phyloP scores from a whole-genome alignment of 371 early-diverging fungal species.

The Mortierella polycephala region DNA sequence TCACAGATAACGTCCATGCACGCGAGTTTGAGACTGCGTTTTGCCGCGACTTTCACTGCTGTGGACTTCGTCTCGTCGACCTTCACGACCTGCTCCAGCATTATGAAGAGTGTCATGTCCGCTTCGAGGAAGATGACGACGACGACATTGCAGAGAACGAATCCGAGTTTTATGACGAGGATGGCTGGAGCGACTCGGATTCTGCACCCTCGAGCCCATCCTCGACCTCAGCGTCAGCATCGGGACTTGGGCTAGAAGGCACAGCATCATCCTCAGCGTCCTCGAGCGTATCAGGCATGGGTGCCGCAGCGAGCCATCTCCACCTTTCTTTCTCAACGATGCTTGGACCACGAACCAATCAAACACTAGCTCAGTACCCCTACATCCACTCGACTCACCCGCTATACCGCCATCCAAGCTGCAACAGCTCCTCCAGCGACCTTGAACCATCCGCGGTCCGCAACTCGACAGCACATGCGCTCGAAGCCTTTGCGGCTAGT shows the following conservation, averaged over 20 bases:
- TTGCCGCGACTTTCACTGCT: slow-evolving; percentile 92
- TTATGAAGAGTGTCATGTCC: slow-evolving; percentile 92
- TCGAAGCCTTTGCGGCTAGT: slow-evolving; percentile 11
- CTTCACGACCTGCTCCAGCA: slow-evolving; percentile 91
- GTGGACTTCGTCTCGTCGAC: slow-evolving; percentile 81
- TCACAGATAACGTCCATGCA: slow-evolving; percentile 18
- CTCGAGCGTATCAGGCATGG: slow-evolving; percentile 72
- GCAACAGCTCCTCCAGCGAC: slow-evolving; percentile 7
- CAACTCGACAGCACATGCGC: slow-evolving; percentile 9
- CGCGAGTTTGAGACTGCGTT: slow-evolving; percentile 85
- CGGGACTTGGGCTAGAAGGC: slow-evolving; percentile 23
- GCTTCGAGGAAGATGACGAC: slow-evolving; percentile 79
- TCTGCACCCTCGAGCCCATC: slow-evolving; percentile 29
- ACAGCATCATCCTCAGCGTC: neutral
- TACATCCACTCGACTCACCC: slow-evolving; percentile 24
- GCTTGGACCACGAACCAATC: slow-evolving; percentile 5
- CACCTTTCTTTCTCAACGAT: slow-evolving; percentile 78
- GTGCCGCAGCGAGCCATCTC: slow-evolving; percentile 85
- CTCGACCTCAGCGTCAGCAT: slow-evolving; percentile 15
- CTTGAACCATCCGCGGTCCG: slow-evolving; percentile 1
- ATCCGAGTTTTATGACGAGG: slow-evolving; percentile 69
- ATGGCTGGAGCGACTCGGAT: slow-evolving; percentile 40
- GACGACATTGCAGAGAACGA: slow-evolving; percentile 69
- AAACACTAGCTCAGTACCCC: slow-evolving; percentile 5
- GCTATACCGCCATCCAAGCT: slow-evolving; percentile 18